phyloP scores from a whole-genome alignment of 768 basidiomycete genomes.

The Lactarius hatsudake region DNA sequence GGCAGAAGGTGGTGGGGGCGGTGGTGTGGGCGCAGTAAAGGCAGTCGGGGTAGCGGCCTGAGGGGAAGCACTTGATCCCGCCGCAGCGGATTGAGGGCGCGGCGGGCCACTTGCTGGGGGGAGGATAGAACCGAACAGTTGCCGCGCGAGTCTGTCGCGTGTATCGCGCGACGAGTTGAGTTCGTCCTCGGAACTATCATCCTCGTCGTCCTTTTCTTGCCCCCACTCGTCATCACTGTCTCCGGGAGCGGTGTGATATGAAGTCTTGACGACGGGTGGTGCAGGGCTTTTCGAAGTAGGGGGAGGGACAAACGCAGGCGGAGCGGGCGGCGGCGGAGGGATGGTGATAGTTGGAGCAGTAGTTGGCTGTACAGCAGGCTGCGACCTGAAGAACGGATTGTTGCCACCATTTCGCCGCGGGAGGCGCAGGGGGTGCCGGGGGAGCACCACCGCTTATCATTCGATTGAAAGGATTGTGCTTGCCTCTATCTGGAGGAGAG shows the following conservation, averaged over 20 bases:
- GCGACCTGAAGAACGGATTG: slow-evolving; percentile 73
- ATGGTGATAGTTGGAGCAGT: slow-evolving; percentile 31
- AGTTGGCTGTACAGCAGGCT: slow-evolving; percentile 37
- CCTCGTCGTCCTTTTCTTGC: slow-evolving; percentile 66
- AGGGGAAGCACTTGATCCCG: slow-evolving; percentile 22
- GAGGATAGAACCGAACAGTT: slow-evolving; percentile 72
- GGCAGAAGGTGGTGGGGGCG: slow-evolving; percentile 41
- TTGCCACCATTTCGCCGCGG: slow-evolving; percentile 46
- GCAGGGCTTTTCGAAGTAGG: slow-evolving; percentile 47
- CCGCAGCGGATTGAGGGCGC: slow-evolving; percentile 55
- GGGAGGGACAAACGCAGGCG: slow-evolving; percentile 38
- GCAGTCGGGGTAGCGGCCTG: slow-evolving; percentile 32
- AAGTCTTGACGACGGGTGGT: slow-evolving; percentile 50
- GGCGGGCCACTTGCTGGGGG: slow-evolving; percentile 38
- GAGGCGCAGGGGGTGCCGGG: slow-evolving; percentile 36
- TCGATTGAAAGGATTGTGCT: slow-evolving; percentile 80
- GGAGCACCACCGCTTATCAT: slow-evolving; percentile 51
- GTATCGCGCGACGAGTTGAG: slow-evolving; percentile 59
- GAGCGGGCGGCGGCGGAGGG: slow-evolving; percentile 6
- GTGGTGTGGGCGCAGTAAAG: slow-evolving; percentile 37
- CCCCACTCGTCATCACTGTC: slow-evolving; percentile 81
- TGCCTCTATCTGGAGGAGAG: slow-evolving; percentile 46
- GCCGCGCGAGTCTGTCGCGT: slow-evolving; percentile 69
- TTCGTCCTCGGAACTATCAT: slow-evolving; percentile 80
- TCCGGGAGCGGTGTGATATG: slow-evolving; percentile 61